Base-by-base conservation (phyloP, 257 asterid genomes). In the Fraxinus excelsior region DNA sequence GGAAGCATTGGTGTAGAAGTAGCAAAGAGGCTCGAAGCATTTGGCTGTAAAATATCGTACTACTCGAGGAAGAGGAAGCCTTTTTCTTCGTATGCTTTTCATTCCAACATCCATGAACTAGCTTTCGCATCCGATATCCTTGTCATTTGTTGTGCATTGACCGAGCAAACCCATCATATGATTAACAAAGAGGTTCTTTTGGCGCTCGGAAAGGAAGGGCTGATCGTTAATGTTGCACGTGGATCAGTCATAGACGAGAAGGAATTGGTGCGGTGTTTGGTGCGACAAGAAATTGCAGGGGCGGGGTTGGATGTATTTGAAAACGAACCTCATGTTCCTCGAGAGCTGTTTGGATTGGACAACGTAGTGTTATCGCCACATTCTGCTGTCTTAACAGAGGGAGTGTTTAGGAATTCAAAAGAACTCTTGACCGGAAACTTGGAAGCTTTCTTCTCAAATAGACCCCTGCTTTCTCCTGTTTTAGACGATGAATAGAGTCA, bases 1-100 rank as follows among this genome's bases (percentile, higher is more conserved):
- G 98, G 98, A 73, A 94, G 86, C 89, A 94, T 94, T 14, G 98
- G 97, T 62, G 78, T 79, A 13, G 85, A 86, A 85, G 90, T 90
- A 28, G 96, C 96, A 1, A 86, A 87, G 83, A 90, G 98, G 80
- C 94, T 92, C 0, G 87, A 85, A 80, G 86, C 90, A 46, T 94
- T 94, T 60, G 87, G 87, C 29, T 94, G 97, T 78, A 72, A 21
- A 8, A 83, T 92, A 80, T 85, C 92, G 7, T 94, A 90, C 42
- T 16, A 68, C 71, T 92, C 97, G 1, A 85, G 94, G 83, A 82
- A 67, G 67, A 83, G 81, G 83, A 94, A 88, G 46, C 71, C 85
- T 1, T 81, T 64, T 0, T 74, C 76, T 65, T 7, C 92, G 1
- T 89, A 86, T 79, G 37, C 51, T 16, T 90, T 83, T 51, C 81